Conservation (phyloP, 108 stramenopile genomes). For the Nitzschia putrida region DNA sequence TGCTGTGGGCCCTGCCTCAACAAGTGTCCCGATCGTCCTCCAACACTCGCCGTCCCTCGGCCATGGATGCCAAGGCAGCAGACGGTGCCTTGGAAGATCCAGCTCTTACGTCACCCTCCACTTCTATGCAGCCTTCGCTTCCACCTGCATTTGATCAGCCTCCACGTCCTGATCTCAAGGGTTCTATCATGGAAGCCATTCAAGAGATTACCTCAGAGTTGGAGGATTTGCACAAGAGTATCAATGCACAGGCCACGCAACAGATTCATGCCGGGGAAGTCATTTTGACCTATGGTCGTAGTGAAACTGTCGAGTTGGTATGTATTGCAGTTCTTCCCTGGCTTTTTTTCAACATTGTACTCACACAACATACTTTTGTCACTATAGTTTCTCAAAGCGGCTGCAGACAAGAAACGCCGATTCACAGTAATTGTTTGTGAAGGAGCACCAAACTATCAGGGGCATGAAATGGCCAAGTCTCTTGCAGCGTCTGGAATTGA, state of each 20-base stretch:
- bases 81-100: constrained; percentile 21
- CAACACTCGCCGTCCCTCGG: background rate
- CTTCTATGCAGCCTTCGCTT: constrained; percentile 29
- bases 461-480: constrained; percentile 81
- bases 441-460: constrained; percentile 85
- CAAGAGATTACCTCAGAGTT: constrained; percentile 85
- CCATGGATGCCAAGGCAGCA: constrained; percentile 32
- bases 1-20: constrained; percentile 87
- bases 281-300: constrained; percentile 87
- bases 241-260: constrained; percentile 84
- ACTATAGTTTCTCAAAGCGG: constrained; percentile 74
- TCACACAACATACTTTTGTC: background rate
- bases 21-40: constrained; percentile 40
- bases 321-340: background rate
- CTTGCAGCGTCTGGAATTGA: constrained; percentile 83
- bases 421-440: constrained; percentile 96
- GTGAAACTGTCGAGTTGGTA: constrained; percentile 76
- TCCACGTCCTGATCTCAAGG: constrained; percentile 65
- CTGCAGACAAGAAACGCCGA: constrained; percentile 82
- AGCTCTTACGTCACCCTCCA: background rate
- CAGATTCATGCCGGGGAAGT: constrained; percentile 96
- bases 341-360: background rate
- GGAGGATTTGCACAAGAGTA: constrained; percentile 85
- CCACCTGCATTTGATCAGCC: constrained; percentile 56
- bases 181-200: constrained; percentile 86